Base-by-base conservation (phyloP, 352 stramenopile genomes). In the Globisporangium barbulae region DNA sequence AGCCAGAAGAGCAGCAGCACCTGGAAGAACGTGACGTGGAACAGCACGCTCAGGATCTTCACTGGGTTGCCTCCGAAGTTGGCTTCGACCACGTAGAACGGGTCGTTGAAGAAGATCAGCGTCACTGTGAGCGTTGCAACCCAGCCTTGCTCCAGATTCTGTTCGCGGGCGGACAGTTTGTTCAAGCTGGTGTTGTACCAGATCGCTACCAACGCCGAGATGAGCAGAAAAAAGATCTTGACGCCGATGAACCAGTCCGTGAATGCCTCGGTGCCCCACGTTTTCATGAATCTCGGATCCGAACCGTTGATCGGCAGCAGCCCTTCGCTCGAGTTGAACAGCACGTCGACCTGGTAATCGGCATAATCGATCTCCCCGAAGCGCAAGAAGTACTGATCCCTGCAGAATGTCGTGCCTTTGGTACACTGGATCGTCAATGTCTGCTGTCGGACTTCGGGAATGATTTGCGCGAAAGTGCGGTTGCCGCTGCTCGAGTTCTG, bases 1-100 rank as follows among this genome's bases (percentile, higher is more conserved):
- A 83, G 53, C 79, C 79, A 86, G 49, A 82, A 89, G 19, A 89
- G 65, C 33, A 89, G 60, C 48, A 89, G 50, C 33, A 83, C 61
- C 65, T 85, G 73, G 61, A 86, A 84, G 65, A 89, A 89, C 2
- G 77, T 81, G 17, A 79, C 72, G 61, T 85, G 79, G 57, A 89
- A 86, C 1, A 74, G 59, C 10, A 86, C 68, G 33, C 67, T 80
- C 28, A 89, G 69, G 12, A 89, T 72, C 39, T 77, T 71, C 49
- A 79, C 67, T 1, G 76, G 57, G 55, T 83, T 80, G 61, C 79
- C 80, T 17, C 77, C 77, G 39, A 72, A 83, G 8, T 58, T 71
- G 13, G 76, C 75, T 41, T 89, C 79, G 12, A 73, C 57, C 30
- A 74, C 65, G 66, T 83, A 89, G 53, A 89, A 86, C 2, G 79